Evolutionary conservation across 1,284 basidiomycete genomes (phyloP).

Genomic region (Naganishia sp.): DNA sequence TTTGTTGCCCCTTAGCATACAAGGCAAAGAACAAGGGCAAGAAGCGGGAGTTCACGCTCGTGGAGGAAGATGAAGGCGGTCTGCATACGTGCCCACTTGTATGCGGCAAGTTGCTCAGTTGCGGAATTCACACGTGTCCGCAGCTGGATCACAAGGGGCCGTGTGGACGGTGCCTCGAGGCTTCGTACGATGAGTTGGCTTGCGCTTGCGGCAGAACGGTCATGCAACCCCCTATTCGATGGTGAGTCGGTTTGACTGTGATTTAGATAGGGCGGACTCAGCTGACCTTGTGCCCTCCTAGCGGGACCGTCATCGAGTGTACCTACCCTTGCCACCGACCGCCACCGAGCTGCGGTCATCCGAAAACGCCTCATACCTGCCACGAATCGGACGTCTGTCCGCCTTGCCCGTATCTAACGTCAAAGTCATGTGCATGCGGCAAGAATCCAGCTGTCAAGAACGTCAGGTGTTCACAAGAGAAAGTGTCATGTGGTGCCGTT

Average conservation of each 20-base stretch:
- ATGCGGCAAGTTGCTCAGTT: constrained; percentile 70
- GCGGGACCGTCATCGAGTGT: constrained; percentile 64
- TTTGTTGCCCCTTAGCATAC: constrained; percentile 80
- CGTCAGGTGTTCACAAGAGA: constrained; percentile 73
- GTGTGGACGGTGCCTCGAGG: constrained; percentile 78
- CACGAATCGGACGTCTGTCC: constrained; percentile 74
- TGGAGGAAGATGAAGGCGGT: constrained; percentile 56
- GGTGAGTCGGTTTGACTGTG: constrained; percentile 46
- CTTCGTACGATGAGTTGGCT: constrained; percentile 83
- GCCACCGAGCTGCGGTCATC: constrained; percentile 75
- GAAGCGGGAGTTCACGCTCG: constrained; percentile 45
- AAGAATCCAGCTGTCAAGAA: constrained; percentile 65
- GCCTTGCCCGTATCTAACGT: constrained; percentile 76
- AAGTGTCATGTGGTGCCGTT: constrained; percentile 74
- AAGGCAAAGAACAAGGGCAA: constrained; percentile 65
- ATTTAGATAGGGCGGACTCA: constrained; percentile 29
- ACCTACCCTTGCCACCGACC: constrained; percentile 73
- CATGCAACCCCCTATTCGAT: constrained; percentile 70
- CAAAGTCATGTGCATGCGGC: constrained; percentile 80
- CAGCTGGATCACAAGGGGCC: constrained; percentile 75
- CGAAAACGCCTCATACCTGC: constrained; percentile 71
- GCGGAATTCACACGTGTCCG: constrained; percentile 74
- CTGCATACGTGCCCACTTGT: constrained; percentile 76
- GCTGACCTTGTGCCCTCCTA: constrained; percentile 5
- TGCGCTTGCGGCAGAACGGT: constrained; percentile 76